phyloP scores from a whole-genome alignment of 768 basidiomycete genomes.

The Lentinula lateritia region DNA sequence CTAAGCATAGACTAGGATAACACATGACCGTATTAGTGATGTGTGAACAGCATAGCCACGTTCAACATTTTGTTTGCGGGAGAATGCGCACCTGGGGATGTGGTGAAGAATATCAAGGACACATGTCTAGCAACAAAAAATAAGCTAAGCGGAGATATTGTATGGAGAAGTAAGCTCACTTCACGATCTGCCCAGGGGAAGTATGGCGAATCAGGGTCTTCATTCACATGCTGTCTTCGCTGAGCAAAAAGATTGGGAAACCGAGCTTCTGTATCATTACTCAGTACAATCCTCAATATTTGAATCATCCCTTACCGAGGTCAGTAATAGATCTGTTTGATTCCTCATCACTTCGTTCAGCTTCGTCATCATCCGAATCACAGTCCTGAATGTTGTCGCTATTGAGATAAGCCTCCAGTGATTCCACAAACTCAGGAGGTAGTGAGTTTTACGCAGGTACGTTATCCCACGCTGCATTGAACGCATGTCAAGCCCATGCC shows the following conservation, averaged over 20 bases:
- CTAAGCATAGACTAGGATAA: too few species aligned
- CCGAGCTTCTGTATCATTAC: neutral
- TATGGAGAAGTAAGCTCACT: constrained; percentile 7
- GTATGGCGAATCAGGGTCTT: neutral
- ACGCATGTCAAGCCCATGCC: too few species aligned
- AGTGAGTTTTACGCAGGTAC: neutral
- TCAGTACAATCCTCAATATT: neutral
- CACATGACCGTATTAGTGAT: too few species aligned
- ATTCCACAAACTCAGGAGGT: neutral
- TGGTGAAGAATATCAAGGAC: constrained; percentile 25
- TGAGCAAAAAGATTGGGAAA: neutral
- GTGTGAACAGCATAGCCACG: too few species aligned
- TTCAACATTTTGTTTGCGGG: constrained; percentile 21
- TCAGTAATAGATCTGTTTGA: neutral
- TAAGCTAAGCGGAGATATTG: neutral
- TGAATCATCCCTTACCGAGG: neutral
- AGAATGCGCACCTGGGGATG: constrained; percentile 25
- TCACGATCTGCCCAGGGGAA: constrained; percentile 10
- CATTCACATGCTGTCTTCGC: neutral
- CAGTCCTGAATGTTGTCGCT: neutral
- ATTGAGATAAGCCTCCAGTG: neutral
- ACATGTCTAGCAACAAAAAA: constrained; percentile 16
- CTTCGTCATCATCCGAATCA: neutral
- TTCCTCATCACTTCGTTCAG: neutral
- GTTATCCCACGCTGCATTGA: neutral